Evolutionary conservation across 805 yeast genomes (phyloP).

Genomic region (Yueomyces sinensis): DNA sequence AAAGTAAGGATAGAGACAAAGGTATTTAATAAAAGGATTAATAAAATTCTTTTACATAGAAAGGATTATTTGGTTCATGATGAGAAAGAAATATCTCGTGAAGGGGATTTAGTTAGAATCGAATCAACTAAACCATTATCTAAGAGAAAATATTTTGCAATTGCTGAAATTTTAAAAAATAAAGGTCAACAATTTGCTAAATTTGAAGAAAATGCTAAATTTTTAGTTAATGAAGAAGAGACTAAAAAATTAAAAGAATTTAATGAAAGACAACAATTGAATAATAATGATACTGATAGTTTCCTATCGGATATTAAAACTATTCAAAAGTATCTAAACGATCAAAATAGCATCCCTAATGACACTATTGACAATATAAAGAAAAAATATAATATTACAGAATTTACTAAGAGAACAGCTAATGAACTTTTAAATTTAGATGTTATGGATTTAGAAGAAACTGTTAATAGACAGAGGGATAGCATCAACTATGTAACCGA

Average conservation of each 20-base stretch:
- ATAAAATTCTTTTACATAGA: conserved; percentile 64
- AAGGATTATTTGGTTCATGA: conserved; percentile 88
- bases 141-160: conserved; percentile 71
- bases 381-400: conserved; percentile 31
- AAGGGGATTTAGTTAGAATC: conserved; percentile 90
- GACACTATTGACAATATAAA: conserved; percentile 24
- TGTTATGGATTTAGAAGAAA: conserved; percentile 18
- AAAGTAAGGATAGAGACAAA: conserved; percentile 79
- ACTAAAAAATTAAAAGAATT: conserved; percentile 40
- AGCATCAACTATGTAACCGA: conserved; percentile 26
- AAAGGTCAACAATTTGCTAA: conserved; percentile 85
- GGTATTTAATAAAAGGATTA: conserved; percentile 55
- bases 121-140: conserved; percentile 81
- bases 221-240: conserved; percentile 57
- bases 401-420: conserved; percentile 33
- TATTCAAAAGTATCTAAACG: conserved; percentile 20
- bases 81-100: conserved; percentile 80
- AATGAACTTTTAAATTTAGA: conserved; percentile 28
- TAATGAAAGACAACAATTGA: conserved; percentile 32
- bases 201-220: conserved; percentile 62
- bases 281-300: conserved; percentile 17
- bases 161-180: conserved; percentile 80
- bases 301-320: conserved; percentile 18
- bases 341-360: conserved; percentile 2
- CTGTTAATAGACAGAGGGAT: conserved; percentile 15